These are phyloP conservation scores for Echinochloa phyllopogon DNA, from an alignment of 176 grass and related monocot genomes.

Conservation along the genomic window DNA sequence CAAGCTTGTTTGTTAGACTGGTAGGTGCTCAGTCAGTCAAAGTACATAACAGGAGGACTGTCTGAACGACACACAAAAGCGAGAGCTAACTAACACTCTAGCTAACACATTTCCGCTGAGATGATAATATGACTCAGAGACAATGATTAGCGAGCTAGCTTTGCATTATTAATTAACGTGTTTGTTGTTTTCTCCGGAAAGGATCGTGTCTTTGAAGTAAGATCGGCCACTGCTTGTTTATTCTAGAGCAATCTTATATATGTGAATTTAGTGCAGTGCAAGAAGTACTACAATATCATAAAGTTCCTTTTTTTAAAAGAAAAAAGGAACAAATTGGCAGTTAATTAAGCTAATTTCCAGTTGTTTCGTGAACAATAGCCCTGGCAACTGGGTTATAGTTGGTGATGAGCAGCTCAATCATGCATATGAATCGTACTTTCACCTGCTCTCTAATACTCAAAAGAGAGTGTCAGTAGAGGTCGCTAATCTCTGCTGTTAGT, in stretches of 20 bases:
- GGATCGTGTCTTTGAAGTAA: neutral
- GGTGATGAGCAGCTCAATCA: conserved; percentile 35
- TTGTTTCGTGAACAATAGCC: neutral
- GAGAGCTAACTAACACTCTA: neutral
- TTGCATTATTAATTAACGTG: neutral
- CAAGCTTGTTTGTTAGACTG: neutral
- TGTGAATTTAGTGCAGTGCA: neutral
- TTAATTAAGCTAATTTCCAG: neutral
- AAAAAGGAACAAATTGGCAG: neutral
- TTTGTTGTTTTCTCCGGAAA: conserved; percentile 20
- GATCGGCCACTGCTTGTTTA: neutral
- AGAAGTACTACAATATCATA: neutral
- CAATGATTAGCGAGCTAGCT: conserved; percentile 7
- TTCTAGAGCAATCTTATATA: neutral
- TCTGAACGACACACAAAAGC: neutral
- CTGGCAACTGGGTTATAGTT: conserved; percentile 12
- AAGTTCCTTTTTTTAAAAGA: neutral
- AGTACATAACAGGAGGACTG: neutral
- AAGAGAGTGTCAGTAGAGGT: neutral
- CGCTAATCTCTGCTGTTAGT: neutral
- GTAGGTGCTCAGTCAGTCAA: conserved; percentile 38
- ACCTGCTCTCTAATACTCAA: neutral
- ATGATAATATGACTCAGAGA: neutral
- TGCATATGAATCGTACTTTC: neutral
- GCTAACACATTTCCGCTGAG: conserved; percentile 18